phyloP scores from a whole-genome alignment of 164 flowering plant genomes.

The Berberis vulgaris region DNA sequence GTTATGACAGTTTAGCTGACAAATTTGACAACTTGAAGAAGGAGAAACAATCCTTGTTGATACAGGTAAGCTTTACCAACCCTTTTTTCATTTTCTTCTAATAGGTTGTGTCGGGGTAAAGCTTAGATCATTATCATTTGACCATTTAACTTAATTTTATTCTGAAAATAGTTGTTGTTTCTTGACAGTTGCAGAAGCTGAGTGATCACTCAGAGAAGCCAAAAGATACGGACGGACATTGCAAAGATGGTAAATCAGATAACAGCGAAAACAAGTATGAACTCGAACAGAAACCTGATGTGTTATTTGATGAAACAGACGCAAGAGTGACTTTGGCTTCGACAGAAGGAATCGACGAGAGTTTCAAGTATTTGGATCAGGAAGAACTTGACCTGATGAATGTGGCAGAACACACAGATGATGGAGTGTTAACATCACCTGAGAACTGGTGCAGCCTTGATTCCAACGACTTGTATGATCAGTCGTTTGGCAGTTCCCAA shows the following conservation, averaged over 20 bases:
- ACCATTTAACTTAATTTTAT: not conserved
- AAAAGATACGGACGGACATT: slow-evolving; percentile 5
- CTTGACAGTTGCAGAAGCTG: slow-evolving; percentile 40
- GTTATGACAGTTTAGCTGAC: slow-evolving; percentile 35
- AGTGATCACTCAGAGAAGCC: slow-evolving; percentile 15
- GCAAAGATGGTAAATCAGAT: slow-evolving; percentile 14
- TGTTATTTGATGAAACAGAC: slow-evolving; percentile 14
- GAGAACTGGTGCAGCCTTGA: slow-evolving; percentile 30
- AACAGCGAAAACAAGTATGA: slow-evolving; percentile 10
- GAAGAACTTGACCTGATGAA: slow-evolving; percentile 12
- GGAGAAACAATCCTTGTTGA: slow-evolving; percentile 43
- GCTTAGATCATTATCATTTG: too few species aligned
- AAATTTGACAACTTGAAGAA: slow-evolving; percentile 35
- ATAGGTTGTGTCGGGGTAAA: not conserved
- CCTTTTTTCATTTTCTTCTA: not conserved
- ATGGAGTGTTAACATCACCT: slow-evolving; percentile 20
- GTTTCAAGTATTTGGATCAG: slow-evolving; percentile 7
- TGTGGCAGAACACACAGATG: slow-evolving; percentile 10
- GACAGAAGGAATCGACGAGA: slow-evolving; percentile 17
- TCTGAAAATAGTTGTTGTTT: not conserved
- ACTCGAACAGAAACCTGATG: slow-evolving; percentile 13
- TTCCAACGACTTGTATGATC: slow-evolving; percentile 27
- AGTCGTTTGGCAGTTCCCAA: slow-evolving; percentile 27
- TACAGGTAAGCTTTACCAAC: slow-evolving; percentile 35
- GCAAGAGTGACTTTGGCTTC: slow-evolving; percentile 8